Conservation (phyloP, 345 rosid species). For the Sapria himalayana region DNA sequence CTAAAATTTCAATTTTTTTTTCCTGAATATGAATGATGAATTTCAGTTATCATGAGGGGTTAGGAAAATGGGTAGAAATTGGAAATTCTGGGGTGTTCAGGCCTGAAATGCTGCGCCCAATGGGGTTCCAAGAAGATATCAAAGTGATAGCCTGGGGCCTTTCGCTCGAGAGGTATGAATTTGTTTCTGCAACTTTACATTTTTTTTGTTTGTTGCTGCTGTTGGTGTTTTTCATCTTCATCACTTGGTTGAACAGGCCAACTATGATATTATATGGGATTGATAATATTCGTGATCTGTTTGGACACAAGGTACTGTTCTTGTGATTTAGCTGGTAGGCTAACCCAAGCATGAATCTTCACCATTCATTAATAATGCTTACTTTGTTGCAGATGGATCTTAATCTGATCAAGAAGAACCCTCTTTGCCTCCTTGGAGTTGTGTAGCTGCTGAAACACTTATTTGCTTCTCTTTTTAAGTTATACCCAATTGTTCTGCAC, state of each 20-base stretch:
- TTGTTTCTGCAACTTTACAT: background rate
- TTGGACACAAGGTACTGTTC: conserved; percentile 72
- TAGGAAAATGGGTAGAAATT: conserved; percentile 78
- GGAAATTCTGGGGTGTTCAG: conserved; percentile 95
- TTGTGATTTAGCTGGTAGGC: too few relatives aligned
- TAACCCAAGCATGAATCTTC: too few relatives aligned
- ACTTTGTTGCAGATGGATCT: conserved; percentile 66
- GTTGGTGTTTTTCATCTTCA: too few relatives aligned
- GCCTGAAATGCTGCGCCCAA: conserved; percentile 84
- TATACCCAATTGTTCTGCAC: too few relatives aligned
- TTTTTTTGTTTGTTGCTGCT: background rate
- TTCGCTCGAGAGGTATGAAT: conserved; percentile 74
- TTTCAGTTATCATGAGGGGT: conserved; percentile 72
- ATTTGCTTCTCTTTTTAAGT: too few relatives aligned
- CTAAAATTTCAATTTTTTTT: too few relatives aligned
- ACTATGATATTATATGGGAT: conserved; percentile 76
- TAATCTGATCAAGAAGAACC: conserved; percentile 50
- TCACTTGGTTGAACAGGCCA: too few relatives aligned
- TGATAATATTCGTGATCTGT: conserved; percentile 78
- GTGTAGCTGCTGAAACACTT: conserved; percentile 4
- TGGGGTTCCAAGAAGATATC: conserved; percentile 90
- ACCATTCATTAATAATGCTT: too few relatives aligned
- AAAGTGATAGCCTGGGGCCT: conserved; percentile 91
- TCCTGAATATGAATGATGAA: too few relatives aligned
- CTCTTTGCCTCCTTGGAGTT: conserved; percentile 50